Evolutionary conservation across 2,329 filamentous ascomycete species (phyloP), one percentile per base, ranked within the genome.

Genomic region (Xylariaceae sp.): DNA sequence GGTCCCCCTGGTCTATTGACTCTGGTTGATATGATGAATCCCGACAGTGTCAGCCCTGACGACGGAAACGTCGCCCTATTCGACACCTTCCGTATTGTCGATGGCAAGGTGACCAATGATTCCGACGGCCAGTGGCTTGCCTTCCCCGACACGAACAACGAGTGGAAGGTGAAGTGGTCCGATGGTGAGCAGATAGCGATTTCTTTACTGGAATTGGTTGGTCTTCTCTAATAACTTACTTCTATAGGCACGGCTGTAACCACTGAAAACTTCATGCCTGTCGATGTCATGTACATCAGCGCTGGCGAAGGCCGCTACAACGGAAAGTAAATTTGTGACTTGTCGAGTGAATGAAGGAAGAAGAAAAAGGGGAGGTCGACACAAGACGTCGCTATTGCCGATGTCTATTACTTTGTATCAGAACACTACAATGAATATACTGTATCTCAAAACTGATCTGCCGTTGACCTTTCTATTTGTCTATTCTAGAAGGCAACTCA

Each of bases 91-190:
- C 59, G 55, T 18, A 61, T 77, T 14, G 52, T 55, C 9, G 59
- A 63, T 7, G 61, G 57, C 20, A 67, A 62, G 44, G 50, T 70
- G 20, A 62, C 59, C 47, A 66, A 68, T 40, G 60, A 66, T 10
- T 54, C 47, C 9, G 52, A 50, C 3, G 69, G 69, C 6, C 45
- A 59, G 23, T 77, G 75, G 75, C 62, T 73, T n/a, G 70, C 70
- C 2, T 71, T 75, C 56, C 74, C 73, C 6, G 41, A 19, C 1
- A 52, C 43, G 7, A 49, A 54, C 14, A 53, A 57, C 16, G 64
- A 53, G 45, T 76, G 70, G 70, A 57, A 57, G 26, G 65, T 75
- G 21, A 73, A 70, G 54, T 77, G 74, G 73, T 71, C 71, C 42
- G 70, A 72, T 58, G 70, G 74, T 74, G 52, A 63, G 74, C 66